Base-by-base conservation (phyloP, 1,284 basidiomycete species). In the Boletus calvinii region DNA sequence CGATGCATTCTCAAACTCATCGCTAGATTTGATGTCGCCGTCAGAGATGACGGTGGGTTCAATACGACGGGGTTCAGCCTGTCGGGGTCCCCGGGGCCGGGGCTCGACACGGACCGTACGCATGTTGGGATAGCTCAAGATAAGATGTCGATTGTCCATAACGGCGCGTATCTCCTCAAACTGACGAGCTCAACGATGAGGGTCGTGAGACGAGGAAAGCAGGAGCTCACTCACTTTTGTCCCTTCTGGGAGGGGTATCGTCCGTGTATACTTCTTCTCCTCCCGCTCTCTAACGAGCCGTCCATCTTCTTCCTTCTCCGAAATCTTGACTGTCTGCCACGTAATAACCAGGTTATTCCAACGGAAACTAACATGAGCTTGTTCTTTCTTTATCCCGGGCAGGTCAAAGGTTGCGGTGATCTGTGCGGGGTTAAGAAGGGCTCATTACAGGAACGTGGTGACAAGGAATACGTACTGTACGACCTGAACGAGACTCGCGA, bases 321-420 rank as follows among this genome's bases (percentile, higher is more conserved):
- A 69, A 38, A 80, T 73, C 57, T 78, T 79, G 48, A 79, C 72
- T 7, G 73, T 77, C 52, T 78, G 74, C 85, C 87, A 89, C n/a
- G 79, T 83, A 36, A 89, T 73, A 26, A 85, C 73, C n/a, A 89
- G 69, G 32, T 80, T 71, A 57, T 77, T 79, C 46, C 77, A 74
- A 51, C 84, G 83, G 59, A 79, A 88, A 62, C 80, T 85, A 60
- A 89, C 81, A 57, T 88, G 85, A 52, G 87, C 79, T 54, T 89
- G 81, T 53, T 86, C 76, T 64, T 87, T 88, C 61, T 75, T 75
- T 45, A 87, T 78, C 30, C 84, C 83, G 2, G 76, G 76, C 61
- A 89, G 71, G 54, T 87, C 83, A 64, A 88, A 85, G 36, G 72
- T 75, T 26, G 77, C 78, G 32, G 70, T 74, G 39, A 71, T 70